These are phyloP conservation scores for Phytophthora lateralis DNA, from an alignment of 352 stramenopile species.

Conservation along the genomic window DNA sequence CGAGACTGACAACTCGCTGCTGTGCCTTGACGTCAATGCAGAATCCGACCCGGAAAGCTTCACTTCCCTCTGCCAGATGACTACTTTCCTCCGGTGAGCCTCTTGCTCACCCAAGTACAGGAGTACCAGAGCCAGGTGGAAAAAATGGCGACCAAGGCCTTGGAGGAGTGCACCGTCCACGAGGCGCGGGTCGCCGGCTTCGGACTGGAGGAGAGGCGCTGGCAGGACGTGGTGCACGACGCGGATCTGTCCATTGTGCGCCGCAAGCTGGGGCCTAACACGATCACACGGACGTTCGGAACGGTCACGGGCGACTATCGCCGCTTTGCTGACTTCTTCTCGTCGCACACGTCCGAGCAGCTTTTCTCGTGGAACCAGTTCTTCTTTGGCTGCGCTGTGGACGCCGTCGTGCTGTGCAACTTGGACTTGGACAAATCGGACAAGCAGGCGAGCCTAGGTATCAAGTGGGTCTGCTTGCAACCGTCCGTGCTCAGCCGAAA, in stretches of 20 bases:
- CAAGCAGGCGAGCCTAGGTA: slow-evolving; percentile 63
- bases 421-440: slow-evolving; percentile 51
- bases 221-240: slow-evolving; percentile 39
- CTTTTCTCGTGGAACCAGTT: slow-evolving; percentile 77
- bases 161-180: slow-evolving; percentile 40
- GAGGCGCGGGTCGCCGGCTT: slow-evolving; percentile 37
- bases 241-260: slow-evolving; percentile 37
- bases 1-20: neutral
- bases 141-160: slow-evolving; percentile 24
- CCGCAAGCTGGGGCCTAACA: slow-evolving; percentile 26
- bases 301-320: slow-evolving; percentile 58
- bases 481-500: slow-evolving; percentile 64
- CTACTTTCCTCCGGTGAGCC: slow-evolving; percentile 43
- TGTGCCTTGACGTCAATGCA: slow-evolving; percentile 5
- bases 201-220: slow-evolving; percentile 24
- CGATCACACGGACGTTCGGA: slow-evolving; percentile 59
- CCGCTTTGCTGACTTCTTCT: slow-evolving; percentile 71
- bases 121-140: slow-evolving; percentile 35
- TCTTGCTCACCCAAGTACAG: slow-evolving; percentile 40
- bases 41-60: slow-evolving; percentile 31
- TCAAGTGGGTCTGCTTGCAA: slow-evolving; percentile 81
- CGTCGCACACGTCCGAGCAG: slow-evolving; percentile 61
- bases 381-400: slow-evolving; percentile 64
- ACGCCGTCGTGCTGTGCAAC: slow-evolving; percentile 73
- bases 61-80: slow-evolving; percentile 50